Evolutionary conservation across 1,284 basidiomycete genomes (phyloP).

Genomic region (Boletus semigastroideus): DNA sequence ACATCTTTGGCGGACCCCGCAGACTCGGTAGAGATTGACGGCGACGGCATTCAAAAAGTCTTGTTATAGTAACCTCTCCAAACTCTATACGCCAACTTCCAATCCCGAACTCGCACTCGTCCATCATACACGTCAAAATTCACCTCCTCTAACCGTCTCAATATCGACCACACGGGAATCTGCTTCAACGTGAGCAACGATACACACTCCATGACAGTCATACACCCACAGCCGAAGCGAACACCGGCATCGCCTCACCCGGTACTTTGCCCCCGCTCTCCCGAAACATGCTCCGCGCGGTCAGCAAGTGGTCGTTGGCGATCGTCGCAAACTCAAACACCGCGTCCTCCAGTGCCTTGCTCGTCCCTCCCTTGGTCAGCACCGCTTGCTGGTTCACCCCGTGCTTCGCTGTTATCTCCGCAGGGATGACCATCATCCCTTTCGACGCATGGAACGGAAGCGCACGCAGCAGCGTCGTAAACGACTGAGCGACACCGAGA

Average conservation of each 20-base stretch:
- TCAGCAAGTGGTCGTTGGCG: slow-evolving; percentile 89
- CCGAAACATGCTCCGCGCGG: slow-evolving; percentile 78
- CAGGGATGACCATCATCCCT: slow-evolving; percentile 78
- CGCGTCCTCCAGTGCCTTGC: slow-evolving; percentile 68
- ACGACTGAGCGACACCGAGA: slow-evolving; percentile 69
- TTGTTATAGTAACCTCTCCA: slow-evolving; percentile 73
- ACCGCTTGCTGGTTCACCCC: slow-evolving; percentile 86
- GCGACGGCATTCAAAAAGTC: slow-evolving; percentile 50
- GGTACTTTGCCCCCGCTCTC: slow-evolving; percentile 65
- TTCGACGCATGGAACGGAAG: slow-evolving; percentile 76
- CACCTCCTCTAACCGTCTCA: slow-evolving; percentile 71
- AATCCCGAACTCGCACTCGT: slow-evolving; percentile 71
- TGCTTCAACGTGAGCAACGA: slow-evolving; percentile 33
- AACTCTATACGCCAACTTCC: slow-evolving; percentile 84
- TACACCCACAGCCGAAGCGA: slow-evolving; percentile 75
- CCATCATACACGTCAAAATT: slow-evolving; percentile 86
- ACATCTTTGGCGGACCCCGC: slow-evolving; percentile 31
- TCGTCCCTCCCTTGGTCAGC: slow-evolving; percentile 67
- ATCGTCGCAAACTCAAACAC: slow-evolving; percentile 88
- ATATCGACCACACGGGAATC: slow-evolving; percentile 76
- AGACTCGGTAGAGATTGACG: no score
- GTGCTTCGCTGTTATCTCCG: slow-evolving; percentile 80
- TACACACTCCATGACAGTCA: slow-evolving; percentile 6
- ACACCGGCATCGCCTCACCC: slow-evolving; percentile 67
- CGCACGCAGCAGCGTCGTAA: slow-evolving; percentile 72